Percentiles rank a stretch among this genome's conserved stretches.
These are phyloP conservation scores for Simplicillium sp. DNA, from an alignment of 2,329 filamentous ascomycete species.

Conservation along the genomic window DNA sequence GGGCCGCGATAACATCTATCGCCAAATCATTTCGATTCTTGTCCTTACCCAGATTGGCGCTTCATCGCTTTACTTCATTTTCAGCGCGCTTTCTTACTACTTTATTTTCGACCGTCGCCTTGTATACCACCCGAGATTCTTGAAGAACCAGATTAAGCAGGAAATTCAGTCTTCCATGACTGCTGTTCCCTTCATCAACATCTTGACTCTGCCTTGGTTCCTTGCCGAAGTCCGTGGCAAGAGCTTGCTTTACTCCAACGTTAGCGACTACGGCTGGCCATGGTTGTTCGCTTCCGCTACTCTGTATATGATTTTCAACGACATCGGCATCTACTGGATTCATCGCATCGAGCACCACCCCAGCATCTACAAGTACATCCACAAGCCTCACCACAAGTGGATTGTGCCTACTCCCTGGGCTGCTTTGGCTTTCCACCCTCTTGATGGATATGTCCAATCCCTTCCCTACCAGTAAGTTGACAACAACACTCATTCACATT, in stretches of 20 bases:
- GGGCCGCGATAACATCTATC: conserved; percentile 65
- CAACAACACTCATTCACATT: no score
- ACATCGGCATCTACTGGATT: conserved; percentile 37
- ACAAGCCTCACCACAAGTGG: conserved; percentile 41
- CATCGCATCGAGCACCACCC: conserved; percentile 36
- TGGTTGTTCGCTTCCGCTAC: conserved; percentile 28
- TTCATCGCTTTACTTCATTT: conserved; percentile 48
- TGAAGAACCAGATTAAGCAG: conserved; percentile 35
- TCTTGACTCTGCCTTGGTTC: conserved; percentile 35
- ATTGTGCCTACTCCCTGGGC: conserved; percentile 38
- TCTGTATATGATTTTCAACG: conserved; percentile 35
- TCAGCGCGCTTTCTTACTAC: conserved; percentile 61
- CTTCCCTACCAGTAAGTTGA: conserved; percentile 32
- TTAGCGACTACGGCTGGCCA: conserved; percentile 27
- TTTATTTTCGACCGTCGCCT: conserved; percentile 46
- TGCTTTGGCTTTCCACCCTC: conserved; percentile 35
- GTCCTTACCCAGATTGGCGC: conserved; percentile 71
- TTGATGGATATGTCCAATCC: conserved; percentile 35
- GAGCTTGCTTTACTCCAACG: conserved; percentile 28
- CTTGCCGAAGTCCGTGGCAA: conserved; percentile 36
- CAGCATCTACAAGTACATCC: conserved; percentile 34
- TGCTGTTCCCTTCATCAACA: conserved; percentile 32
- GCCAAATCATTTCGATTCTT: conserved; percentile 69
- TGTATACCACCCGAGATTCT: conserved; percentile 36
- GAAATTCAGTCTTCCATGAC: conserved; percentile 32